Percentiles rank a stretch among this genome's conserved stretches.
phyloP scores from a whole-genome alignment of 495 filamentous ascomycete genomes.

The Penicillium maclennaniae region DNA sequence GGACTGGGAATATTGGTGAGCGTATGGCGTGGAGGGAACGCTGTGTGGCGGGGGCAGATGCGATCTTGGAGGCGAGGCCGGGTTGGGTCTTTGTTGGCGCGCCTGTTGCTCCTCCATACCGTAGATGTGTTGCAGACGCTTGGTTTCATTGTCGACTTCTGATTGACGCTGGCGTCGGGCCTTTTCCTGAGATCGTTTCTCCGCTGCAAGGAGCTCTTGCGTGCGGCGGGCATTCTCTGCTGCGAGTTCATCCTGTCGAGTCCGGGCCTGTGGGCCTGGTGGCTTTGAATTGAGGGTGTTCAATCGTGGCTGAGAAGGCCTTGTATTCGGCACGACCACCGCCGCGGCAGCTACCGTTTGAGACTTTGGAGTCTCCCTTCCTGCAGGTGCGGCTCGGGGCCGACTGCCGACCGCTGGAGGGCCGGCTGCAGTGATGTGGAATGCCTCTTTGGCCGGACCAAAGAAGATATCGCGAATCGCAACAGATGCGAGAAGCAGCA shows the following conservation, averaged over 20 bases:
- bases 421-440: conserved; percentile 60
- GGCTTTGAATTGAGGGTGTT: conserved; percentile 15
- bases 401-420: conserved; percentile 1
- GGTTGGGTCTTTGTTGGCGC: conserved; percentile 22
- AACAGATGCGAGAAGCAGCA: conserved; percentile 74
- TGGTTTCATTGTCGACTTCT: conserved; percentile 81
- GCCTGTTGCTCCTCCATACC: conserved; percentile 50
- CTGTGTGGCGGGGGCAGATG: conserved; percentile 20
- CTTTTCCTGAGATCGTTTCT: conserved; percentile 50
- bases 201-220: conserved; percentile 72
- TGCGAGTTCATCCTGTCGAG: conserved; percentile 47
- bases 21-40: conserved; percentile 12
- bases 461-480: conserved; percentile 89
- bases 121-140: conserved; percentile 70
- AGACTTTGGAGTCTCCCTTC: conserved; percentile 9
- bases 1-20: conserved; percentile 16
- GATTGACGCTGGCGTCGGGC: conserved; percentile 60
- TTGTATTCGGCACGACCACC: conserved; percentile 1
- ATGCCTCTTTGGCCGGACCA: conserved; percentile 60
- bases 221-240: conserved; percentile 66
- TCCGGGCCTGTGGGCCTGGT: conserved; percentile 17
- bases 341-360: conserved; percentile 3
- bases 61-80: conserved; percentile 26
- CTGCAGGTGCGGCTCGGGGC: conserved; percentile 1
- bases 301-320: conserved; percentile 6